A percentile compares a stretch with the other conserved stretches of the same genome.
phyloP scores from a whole-genome alignment of 306 rosid species.

The Corylus heterophylla region DNA sequence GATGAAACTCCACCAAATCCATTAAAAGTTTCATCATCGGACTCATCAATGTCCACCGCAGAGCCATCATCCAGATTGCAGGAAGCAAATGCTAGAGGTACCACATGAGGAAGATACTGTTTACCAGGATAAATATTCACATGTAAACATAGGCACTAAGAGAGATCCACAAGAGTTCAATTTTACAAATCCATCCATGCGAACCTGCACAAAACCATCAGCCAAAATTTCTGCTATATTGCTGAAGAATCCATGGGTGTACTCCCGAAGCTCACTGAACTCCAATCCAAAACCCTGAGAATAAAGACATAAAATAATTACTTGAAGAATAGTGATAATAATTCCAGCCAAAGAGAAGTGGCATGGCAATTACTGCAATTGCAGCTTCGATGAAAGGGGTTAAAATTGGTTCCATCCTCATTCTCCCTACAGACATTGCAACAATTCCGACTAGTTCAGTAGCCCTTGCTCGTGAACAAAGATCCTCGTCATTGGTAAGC shows the following conservation, averaged over 20 bases:
- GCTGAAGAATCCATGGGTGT: constrained; percentile 97
- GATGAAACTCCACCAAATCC: constrained; percentile 99
- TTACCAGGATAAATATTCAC: constrained; percentile 29
- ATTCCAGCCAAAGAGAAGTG: constrained; percentile 27
- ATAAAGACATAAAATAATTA: constrained; percentile 30
- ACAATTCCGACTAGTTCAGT: constrained; percentile 97
- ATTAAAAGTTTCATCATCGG: constrained; percentile 73
- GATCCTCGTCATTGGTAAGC: constrained; percentile 88
- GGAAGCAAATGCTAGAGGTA: constrained; percentile 86
- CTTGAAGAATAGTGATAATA: constrained; percentile 2
- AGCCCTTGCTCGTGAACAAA: constrained; percentile 93
- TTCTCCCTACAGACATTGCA: constrained; percentile 94
- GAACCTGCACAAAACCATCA: constrained; percentile 80
- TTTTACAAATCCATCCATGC: constrained; percentile 21
- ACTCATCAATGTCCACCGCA: constrained; percentile 84
- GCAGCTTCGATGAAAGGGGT: constrained; percentile 95
- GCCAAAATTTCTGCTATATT: constrained; percentile 92
- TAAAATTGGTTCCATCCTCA: constrained; percentile 85
- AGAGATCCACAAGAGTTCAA: constrained; percentile 24
- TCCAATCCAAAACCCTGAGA: constrained; percentile 89
- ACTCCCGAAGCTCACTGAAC: constrained; percentile 95
- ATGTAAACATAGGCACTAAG: constrained; percentile 30
- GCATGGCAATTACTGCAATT: constrained; percentile 63
- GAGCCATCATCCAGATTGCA: constrained; percentile 99
- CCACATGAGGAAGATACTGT: constrained; percentile 98